Evolutionary conservation across 495 filamentous ascomycete species (phyloP), one percentile per base, ranked within the genome.

Genomic region (Neurospora discreta): DNA sequence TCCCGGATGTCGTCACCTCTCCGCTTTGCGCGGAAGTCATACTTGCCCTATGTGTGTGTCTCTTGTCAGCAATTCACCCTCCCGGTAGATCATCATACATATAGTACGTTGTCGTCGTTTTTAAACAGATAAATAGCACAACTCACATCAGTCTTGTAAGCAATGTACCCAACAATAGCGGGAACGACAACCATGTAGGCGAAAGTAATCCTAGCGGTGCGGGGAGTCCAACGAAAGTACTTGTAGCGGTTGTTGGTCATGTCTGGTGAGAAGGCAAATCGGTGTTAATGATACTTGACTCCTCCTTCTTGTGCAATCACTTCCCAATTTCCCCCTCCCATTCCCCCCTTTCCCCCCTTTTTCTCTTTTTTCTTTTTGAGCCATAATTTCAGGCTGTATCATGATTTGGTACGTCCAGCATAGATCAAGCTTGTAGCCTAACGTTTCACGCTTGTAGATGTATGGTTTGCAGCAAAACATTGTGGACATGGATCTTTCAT

Each of bases 211-310:
- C 88, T 88, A 33, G 92, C 93, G 60, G 93, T 95, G 74, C 92
- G 86, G 33, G 88, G 86, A 16, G 90, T 98, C 92, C 92, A 98
- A 77, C 92, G 88, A 87, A 98, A 99, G 88, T 93, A 97, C 83
- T 92, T 94, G 88, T 93, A 91, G 68, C 95, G 92, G 84, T 96
- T 94, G 75, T 84, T 80, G 76, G 85, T 87, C 89, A 98, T 91
- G 78, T 91, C 95, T 99, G 6, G 77, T 77, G 52, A 36, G 36
- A n/a, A 72, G 39, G 26, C 23, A 16, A 16, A 36, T 18, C 3
- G 15, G 52, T 65, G 52, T 65, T 36, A 65, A 36, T 36, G 52
- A 65, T 30, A 60, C 13, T 60, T 9, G n/a, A 11, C 11, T 20
- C 38, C 23, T 13, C 11, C 36, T 41, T 33, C 26, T 74, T 26